Evolutionary conservation across 441 rosid genomes (phyloP), one percentile per base, ranked within the genome.

Genomic region (Croton laevigatus): DNA sequence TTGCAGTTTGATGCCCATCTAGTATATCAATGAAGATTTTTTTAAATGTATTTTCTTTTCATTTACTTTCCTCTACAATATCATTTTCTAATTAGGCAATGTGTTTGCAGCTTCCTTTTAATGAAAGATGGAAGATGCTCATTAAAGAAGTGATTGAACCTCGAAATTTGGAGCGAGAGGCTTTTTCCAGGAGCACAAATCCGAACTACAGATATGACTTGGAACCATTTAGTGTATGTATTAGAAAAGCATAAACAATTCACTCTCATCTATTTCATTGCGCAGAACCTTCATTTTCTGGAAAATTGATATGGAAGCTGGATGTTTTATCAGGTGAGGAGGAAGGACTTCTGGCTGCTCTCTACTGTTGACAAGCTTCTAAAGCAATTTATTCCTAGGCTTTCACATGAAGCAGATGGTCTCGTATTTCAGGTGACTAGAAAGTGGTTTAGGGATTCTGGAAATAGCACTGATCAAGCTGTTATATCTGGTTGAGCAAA

Each of bases 401-500:
- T 93, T 67, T 85, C 98, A 27, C 98, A 93, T 81, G 98, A 90
- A 76, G 91, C 98, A 2, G 98, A 93, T 73, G 98, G 97, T 45
- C 88, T 92, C 66, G 86, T 93, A 62, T 93, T 91, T 81, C 97
- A 93, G 94, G 97, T 91, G 77, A 34, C 54, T 67, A 38, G 1
- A 23, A n/a, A 54, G 19, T 48, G 40, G 36, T 38, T 48, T 65
- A 3, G 42, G 49, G 5, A 61, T 38, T 61, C 22, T 38, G 45
- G 48, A 34, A 13, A 10, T 62, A 62, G 36, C 40, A 40, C 19
- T 17, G 5, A 13, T 14, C 4, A 44, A 62, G 5, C 44, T 19
- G 67, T 22, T 14, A 14, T 45, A 23, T 40, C 13, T 46, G 6
- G 40, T 27, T 64, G 40, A 19, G 65, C 17, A 59, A 16, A 62